Base-by-base conservation (phyloP, 1,284 basidiomycete species). In the Heterobasidion annosum region DNA sequence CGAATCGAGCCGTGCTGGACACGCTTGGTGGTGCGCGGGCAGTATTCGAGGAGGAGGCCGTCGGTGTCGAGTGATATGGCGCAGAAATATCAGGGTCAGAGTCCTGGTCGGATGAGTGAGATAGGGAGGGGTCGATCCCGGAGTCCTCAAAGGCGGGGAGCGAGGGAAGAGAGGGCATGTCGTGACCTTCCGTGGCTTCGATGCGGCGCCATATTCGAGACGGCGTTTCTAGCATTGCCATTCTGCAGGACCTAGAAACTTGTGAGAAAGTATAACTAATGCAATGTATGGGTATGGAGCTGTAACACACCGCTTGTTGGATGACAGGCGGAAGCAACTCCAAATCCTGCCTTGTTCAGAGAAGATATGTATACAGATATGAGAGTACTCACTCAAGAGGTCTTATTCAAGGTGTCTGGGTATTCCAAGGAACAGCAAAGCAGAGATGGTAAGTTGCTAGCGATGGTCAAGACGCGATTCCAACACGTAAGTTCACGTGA, bases 141-240 rank as follows among this genome's bases (percentile, higher is more conserved):
- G 83, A 84, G 61, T 85, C 79, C 45, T 89, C 85, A 62, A 86
- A 81, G 1, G 62, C 72, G 12, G 86, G 85, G 7, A 90, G 67
- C 7, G 86, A 88, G 2, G 88, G 88, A 2, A 91, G 69, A 42
- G 88, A 91, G 7, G 88, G 85, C 73, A 90, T 84, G 58, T 89
- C 87, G 59, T 71, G 68, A 53, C 78, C 79, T 61, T 88, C 84
- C 13, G 76, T 73, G 1, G 75, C 82, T 66, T 90, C 78, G 48
- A 91, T 89, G 51, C 88, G 78, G 32, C 88, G 76, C 84, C 83
- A 87, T 63, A 91, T 82, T 50, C 87, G 74, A 34, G 88, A 90
- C 0, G 88, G 88, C 8, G 88, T 91, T 67, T 91, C 88, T 8
- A 87, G 74, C 50, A 69, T 63, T 4, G 62, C 64, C 59, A 60